Percentiles rank a stretch among this genome's conserved stretches.
Conservation (phyloP, 306 rosid genomes). For the Quillaja saponaria region DNA sequence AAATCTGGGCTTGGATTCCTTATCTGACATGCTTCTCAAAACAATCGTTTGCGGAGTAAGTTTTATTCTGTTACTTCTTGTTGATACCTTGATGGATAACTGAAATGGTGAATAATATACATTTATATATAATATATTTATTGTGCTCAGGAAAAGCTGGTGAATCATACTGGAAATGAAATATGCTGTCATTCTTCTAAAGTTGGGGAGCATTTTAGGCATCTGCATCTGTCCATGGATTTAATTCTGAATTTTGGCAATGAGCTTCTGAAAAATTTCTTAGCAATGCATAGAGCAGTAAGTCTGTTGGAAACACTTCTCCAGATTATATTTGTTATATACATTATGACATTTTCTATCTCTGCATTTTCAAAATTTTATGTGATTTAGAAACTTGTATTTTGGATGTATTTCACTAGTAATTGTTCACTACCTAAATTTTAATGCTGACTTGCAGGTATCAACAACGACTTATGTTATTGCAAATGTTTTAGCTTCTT, state of each 20-base stretch:
- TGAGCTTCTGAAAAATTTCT: constrained; percentile 60
- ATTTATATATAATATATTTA: neutral
- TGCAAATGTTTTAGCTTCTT: constrained; percentile 62
- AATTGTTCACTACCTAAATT: constrained; percentile 12
- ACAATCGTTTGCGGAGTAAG: constrained; percentile 63
- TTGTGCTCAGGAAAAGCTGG: constrained; percentile 59
- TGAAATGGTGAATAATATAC: constrained; percentile 26
- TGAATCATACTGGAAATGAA: constrained; percentile 39
- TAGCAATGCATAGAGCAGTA: constrained; percentile 74
- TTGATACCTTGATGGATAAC: constrained; percentile 6
- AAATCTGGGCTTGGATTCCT: constrained; percentile 50
- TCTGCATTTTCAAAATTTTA: neutral
- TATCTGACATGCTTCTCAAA: constrained; percentile 52
- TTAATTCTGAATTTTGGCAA: constrained; percentile 56
- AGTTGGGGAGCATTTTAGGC: constrained; percentile 50
- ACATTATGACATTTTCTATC: neutral
- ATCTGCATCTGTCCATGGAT: constrained; percentile 45
- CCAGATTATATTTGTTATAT: neutral
- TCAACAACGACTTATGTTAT: constrained; percentile 60
- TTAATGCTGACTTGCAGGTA: constrained; percentile 54
- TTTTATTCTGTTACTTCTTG: constrained; percentile 22
- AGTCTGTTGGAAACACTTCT: too few relatives aligned
- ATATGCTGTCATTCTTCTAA: constrained; percentile 17
- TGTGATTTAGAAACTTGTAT: neutral
- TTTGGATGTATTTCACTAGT: constrained; percentile 3